These are phyloP conservation scores for Blastobotrys petasosporus DNA, from an alignment of 1,139 yeast genomes.

Conservation along the genomic window DNA sequence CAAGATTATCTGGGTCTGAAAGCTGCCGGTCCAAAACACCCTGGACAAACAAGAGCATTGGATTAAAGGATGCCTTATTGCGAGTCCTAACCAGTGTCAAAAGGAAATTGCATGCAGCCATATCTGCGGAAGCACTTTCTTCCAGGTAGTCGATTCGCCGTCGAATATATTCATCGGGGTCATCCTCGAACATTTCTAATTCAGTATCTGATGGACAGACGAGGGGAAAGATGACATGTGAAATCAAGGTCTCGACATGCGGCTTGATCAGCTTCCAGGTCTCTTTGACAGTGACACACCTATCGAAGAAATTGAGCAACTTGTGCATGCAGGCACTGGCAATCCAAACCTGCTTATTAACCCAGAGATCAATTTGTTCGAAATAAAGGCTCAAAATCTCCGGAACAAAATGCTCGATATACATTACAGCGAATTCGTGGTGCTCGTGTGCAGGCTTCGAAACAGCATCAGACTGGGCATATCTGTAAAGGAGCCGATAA, in stretches of 20 bases:
- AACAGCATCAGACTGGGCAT: conserved; percentile 44
- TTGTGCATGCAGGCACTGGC: conserved; percentile 61
- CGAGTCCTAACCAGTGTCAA: conserved; percentile 66
- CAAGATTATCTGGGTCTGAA: conserved; percentile 43
- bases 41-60: conserved; percentile 62
- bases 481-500: conserved; percentile 66
- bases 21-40: conserved; percentile 43
- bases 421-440: conserved; percentile 32
- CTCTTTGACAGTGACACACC: conserved; percentile 57
- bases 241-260: conserved; percentile 56
- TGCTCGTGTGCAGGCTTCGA: conserved; percentile 32
- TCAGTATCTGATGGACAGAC: conserved; percentile 65
- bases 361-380: conserved; percentile 68
- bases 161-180: conserved; percentile 88
- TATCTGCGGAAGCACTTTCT: conserved; percentile 70
- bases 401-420: conserved; percentile 54
- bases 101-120: conserved; percentile 74
- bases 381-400: conserved; percentile 62
- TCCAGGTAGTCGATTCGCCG: conserved; percentile 67
- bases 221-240: conserved; percentile 74
- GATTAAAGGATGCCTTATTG: conserved; percentile 49
- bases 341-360: conserved; percentile 59
- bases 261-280: conserved; percentile 72
- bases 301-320: conserved; percentile 64
- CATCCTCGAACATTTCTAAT: conserved; percentile 74